Evolutionary conservation across 306 rosid genomes (phyloP), one percentile per base, ranked within the genome.

Genomic region (Cyclanthera cordifolia): DNA sequence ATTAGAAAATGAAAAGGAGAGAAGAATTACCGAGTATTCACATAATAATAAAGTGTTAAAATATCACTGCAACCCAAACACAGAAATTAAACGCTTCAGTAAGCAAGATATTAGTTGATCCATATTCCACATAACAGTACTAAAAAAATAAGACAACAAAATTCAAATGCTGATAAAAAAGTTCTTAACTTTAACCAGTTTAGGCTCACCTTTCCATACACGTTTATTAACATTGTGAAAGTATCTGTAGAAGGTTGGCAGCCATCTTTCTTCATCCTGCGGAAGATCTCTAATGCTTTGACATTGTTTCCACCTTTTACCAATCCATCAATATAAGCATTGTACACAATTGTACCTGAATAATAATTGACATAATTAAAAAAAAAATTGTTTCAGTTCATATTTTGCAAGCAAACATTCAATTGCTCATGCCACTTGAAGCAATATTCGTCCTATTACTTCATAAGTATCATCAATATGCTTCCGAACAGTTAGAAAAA

Each of bases 261-360:
- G 49, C 84, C 79, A 70, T 87, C 95, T 72, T 78, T 85, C 72
- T 86, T 93, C 96, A 93, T 87, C 81, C 94, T 82, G 25, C 78
- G 84, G 75, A 79, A 93, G 78, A 93, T 83, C 86, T 80, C 94
- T 61, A 81, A 85, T 32, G 89, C 98, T 79, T 90, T 89, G 57
- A 80, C 68, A 37, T 76, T 74, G 58, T 89, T 83, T 79, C 87
- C 83, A 47, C 85, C 87, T 82, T 90, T 93, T 61, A 87, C 77
- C 49, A 93, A 65, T 56, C 96, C 98, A 68, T 89, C 90, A 66
- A 93, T 87, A 70, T 87, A 90, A 67, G 95, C 96, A 72, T 90
- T 78, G 43, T 86, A 90, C 47, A 90, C 96, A 23, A 83, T 78
- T 32, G 94, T 82, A 76, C 93, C 95, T 92, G 95, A 56, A 17